These are phyloP conservation scores for Rubus idaeus DNA, from an alignment of 306 rosid species.

Conservation along the genomic window DNA sequence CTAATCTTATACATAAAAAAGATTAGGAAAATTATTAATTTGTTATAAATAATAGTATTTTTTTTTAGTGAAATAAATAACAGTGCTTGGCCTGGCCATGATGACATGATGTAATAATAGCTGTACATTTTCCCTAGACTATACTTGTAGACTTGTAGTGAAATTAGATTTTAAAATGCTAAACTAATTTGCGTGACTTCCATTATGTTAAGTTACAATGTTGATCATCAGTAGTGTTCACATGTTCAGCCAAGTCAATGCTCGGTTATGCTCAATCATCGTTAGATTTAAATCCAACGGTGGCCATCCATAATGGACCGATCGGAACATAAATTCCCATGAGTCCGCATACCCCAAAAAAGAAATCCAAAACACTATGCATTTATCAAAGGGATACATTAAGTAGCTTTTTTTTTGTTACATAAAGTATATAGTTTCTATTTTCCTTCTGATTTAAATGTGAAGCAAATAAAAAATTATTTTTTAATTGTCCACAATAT, in stretches of 20 bases:
- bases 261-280: too few relatives aligned
- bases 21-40: not conserved
- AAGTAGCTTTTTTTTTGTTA: too few relatives aligned
- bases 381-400: too few relatives aligned
- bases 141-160: not conserved
- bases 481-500: too few relatives aligned
- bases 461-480: too few relatives aligned
- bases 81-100: not conserved
- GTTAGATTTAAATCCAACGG: too few relatives aligned
- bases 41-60: not conserved
- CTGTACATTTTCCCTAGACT: not conserved
- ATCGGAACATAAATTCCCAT: not conserved
- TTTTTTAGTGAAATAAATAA: not conserved
- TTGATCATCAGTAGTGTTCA: too few relatives aligned
- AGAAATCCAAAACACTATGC: not conserved
- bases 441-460: too few relatives aligned
- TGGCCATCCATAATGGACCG: not conserved
- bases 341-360: not conserved
- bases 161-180: not conserved
- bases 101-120: not conserved
- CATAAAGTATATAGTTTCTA: too few relatives aligned
- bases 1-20: not conserved
- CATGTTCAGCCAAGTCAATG: too few relatives aligned
- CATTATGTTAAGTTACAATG: not conserved
- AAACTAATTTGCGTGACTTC: not conserved